phyloP scores from a whole-genome alignment of 2,329 filamentous ascomycete genomes.

The Ascomycota sp. region DNA sequence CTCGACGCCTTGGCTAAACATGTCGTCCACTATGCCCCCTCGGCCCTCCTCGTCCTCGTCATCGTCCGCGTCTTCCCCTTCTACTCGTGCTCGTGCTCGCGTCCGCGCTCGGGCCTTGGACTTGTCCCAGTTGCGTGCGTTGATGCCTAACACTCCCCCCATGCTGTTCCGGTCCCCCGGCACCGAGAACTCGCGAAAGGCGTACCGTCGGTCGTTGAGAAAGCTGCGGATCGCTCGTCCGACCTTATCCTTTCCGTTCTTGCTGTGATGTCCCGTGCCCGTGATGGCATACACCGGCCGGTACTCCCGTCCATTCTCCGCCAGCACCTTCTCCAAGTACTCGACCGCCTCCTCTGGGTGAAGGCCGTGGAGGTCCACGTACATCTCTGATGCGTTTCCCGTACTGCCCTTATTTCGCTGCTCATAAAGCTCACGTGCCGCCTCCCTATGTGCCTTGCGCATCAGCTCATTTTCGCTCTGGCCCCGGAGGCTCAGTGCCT shows the following conservation, averaged over 20 bases:
- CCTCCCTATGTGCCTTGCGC: slow-evolving; percentile 90
- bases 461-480: slow-evolving; percentile 95
- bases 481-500: slow-evolving; percentile 79
- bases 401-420: slow-evolving; percentile 60
- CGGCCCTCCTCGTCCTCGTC: slow-evolving; percentile 24
- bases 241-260: slow-evolving; percentile 97
- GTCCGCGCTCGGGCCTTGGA: slow-evolving; percentile 30
- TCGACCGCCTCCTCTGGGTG: slow-evolving; percentile 93
- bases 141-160: slow-evolving; percentile 56
- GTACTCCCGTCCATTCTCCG: slow-evolving; percentile 56
- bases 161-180: slow-evolving; percentile 72
- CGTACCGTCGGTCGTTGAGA: slow-evolving; percentile 88
- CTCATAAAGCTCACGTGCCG: slow-evolving; percentile 78
- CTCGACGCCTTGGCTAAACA: slow-evolving; percentile 44
- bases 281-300: slow-evolving; percentile 87
- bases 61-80: too few species aligned
- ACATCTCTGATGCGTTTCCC: slow-evolving; percentile 48
- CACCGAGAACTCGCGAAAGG: slow-evolving; percentile 88
- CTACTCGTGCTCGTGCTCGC: too few species aligned
- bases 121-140: slow-evolving; percentile 47
- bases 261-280: slow-evolving; percentile 90
- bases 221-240: slow-evolving; percentile 83
- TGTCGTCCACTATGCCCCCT: slow-evolving; percentile 27
- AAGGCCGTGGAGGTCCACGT: slow-evolving; percentile 93
- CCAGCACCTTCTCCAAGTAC: slow-evolving; percentile 72